phyloP scores from a whole-genome alignment of 108 stramenopile genomes.

The Schizochytrium sp. region DNA sequence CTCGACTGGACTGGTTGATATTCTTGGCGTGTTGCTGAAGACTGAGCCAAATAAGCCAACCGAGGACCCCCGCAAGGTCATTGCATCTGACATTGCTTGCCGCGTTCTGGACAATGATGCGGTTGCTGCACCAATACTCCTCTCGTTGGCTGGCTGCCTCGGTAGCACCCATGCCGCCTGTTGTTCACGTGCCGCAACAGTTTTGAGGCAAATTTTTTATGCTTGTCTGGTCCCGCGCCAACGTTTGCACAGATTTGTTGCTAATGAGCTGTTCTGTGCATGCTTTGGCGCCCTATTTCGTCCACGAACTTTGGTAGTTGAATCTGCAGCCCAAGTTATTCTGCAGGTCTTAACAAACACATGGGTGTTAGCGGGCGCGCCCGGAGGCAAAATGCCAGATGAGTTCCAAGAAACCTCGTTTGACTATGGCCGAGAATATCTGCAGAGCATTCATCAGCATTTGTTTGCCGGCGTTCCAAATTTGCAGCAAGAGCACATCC shows the following conservation, averaged over 20 bases:
- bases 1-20: slow-evolving; percentile 2
- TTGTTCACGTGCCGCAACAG: not conserved
- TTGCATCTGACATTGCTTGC: not conserved
- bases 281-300: slow-evolving; percentile 22
- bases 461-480: not conserved
- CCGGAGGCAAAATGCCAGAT: not conserved
- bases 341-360: slow-evolving; percentile 49
- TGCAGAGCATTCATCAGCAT: slow-evolving; percentile 47
- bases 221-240: not conserved
- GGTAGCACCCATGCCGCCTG: not conserved
- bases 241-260: slow-evolving; percentile 43
- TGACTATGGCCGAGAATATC: not conserved
- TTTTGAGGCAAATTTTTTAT: not conserved
- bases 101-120: not conserved
- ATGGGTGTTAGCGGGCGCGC: not conserved
- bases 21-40: not conserved
- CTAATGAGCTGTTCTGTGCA: slow-evolving; percentile 18
- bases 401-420: not conserved
- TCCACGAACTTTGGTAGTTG: slow-evolving; percentile 7
- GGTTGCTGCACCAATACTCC: slow-evolving; percentile 14
- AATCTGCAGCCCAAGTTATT: slow-evolving; percentile 5
- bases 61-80: slow-evolving; percentile 9
- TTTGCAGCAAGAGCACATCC: not conserved
- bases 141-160: not conserved
- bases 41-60: not conserved